A percentile compares a stretch with the other conserved stretches of the same genome.
These are phyloP conservation scores for Macrophomina phaseolina DNA, from an alignment of 2,329 filamentous ascomycete genomes.

Conservation along the genomic window DNA sequence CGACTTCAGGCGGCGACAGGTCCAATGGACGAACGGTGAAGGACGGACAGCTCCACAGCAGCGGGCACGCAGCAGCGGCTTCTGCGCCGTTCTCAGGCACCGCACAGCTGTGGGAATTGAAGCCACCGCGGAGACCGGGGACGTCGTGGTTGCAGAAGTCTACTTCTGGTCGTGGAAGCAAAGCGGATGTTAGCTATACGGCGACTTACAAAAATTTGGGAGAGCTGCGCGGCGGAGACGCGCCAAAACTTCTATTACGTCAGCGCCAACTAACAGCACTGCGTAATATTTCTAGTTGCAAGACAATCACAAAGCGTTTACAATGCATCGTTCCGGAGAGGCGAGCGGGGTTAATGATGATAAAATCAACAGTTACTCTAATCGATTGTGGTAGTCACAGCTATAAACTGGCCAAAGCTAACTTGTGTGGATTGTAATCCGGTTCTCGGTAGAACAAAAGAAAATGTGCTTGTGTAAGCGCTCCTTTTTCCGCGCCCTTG, in stretches of 20 bases:
- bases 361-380: slow-evolving; percentile 14
- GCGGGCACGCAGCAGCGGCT: background rate
- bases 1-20: slow-evolving; percentile 4
- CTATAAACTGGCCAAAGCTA: slow-evolving; percentile 9
- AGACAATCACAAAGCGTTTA: background rate
- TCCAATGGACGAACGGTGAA: background rate
- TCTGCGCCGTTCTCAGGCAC: background rate
- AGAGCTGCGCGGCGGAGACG: slow-evolving; percentile 1
- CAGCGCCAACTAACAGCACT: background rate
- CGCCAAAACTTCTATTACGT: slow-evolving; percentile 15
- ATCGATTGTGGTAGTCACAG: slow-evolving; percentile 9
- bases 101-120: background rate
- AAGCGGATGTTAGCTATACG: background rate
- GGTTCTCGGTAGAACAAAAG: background rate
- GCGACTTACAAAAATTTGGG: slow-evolving; percentile 12
- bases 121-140: slow-evolving; percentile 9
- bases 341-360: background rate
- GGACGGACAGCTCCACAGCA: background rate
- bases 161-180: background rate
- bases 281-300: too few relatives aligned
- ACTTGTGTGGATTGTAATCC: background rate
- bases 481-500: slow-evolving; percentile 16
- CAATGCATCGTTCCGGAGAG: background rate
- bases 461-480: slow-evolving; percentile 24
- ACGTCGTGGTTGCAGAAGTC: background rate